Base-by-base conservation (phyloP, 768 basidiomycete species). In the Daedaleopsis sinensis region DNA sequence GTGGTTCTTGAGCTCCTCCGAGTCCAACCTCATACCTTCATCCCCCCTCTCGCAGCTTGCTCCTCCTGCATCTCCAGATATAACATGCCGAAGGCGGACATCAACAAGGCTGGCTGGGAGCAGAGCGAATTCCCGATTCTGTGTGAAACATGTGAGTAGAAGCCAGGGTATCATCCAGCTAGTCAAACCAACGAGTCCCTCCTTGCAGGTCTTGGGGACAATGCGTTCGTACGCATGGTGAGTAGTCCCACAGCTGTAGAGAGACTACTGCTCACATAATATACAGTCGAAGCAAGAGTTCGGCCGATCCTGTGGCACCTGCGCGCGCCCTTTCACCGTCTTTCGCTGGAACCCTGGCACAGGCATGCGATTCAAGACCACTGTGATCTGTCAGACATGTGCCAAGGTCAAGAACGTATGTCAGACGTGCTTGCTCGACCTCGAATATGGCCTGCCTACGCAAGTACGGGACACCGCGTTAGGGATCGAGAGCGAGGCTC, bases 281-380 rank as follows among this genome's bases (percentile, higher is more conserved):
- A 9, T 62, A 43, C 44, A 98, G 96, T 94, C 93, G 7, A 98
- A 98, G 77, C 97, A 98, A 83, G 91, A 95, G 71, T 96, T 91
- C 64, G 97, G 95, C 5, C 84, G 91, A 27, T 94, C 94, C 55
- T 99, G 97, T 76, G 98, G 98, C 65, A 96, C 96, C 55, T 99
- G 97, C 72, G 94, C 95, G 3, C 85, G 97, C 23, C 97, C 94
- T 2, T 96, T 96, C 77, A 96, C 93, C 51, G 91, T 98, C 67
- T 99, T 99, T 78, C 90, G 94, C 43, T 99, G 97, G 97, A 96
- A 98, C 71, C 96, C 97, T 2, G 97, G 97, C 48, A 79, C 88
- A 3, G 96, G 95, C 44, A 90, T 88, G 73, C 88, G 96, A 32
- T 98, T 85, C 86, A 98, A 98, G 81, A 91, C 94, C 61, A 99